These are phyloP conservation scores for Antrodiella citrinella DNA, from an alignment of 768 basidiomycete species.

Conservation along the genomic window DNA sequence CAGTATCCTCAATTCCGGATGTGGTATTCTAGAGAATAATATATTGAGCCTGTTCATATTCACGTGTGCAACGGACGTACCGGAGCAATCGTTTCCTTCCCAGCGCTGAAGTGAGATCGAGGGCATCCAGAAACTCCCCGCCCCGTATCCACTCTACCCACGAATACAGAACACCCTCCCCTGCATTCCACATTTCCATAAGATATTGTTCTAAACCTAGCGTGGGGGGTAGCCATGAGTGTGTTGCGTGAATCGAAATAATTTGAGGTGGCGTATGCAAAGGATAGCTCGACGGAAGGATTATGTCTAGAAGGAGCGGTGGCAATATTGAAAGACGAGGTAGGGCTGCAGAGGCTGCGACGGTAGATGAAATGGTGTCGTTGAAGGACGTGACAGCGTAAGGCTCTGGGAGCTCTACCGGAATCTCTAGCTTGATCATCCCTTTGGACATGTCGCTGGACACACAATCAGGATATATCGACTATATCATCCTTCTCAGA, in stretches of 20 bases:
- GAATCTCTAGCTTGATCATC: slow-evolving; percentile 50
- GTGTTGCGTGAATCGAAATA: slow-evolving; percentile 43
- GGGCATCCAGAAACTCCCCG: slow-evolving; percentile 49
- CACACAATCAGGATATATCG: slow-evolving; percentile 72
- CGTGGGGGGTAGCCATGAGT: slow-evolving; percentile 49
- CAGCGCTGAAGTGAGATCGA: slow-evolving; percentile 30
- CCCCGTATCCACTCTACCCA: slow-evolving; percentile 69
- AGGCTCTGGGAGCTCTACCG: slow-evolving; percentile 48
- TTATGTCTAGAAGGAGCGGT: slow-evolving; percentile 49
- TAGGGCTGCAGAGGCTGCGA: slow-evolving; percentile 9
- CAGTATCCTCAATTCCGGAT: slow-evolving; percentile 50
- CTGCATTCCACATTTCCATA: slow-evolving; percentile 50
- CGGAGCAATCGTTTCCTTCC: slow-evolving; percentile 12
- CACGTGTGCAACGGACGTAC: neutral
- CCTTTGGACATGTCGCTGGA: slow-evolving; percentile 31
- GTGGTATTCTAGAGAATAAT: slow-evolving; percentile 35
- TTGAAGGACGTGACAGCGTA: slow-evolving; percentile 31
- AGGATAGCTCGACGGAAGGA: slow-evolving; percentile 50
- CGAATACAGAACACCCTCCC: slow-evolving; percentile 53
- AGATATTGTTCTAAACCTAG: slow-evolving; percentile 32
- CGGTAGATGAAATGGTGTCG: slow-evolving; percentile 11
- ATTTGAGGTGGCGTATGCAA: slow-evolving; percentile 43
- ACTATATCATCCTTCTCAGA: too few species aligned
- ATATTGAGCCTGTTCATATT: slow-evolving; percentile 5
- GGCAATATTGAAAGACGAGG: slow-evolving; percentile 46